Conservation (phyloP, 352 stramenopile species). For the Globisporangium nunn region DNA sequence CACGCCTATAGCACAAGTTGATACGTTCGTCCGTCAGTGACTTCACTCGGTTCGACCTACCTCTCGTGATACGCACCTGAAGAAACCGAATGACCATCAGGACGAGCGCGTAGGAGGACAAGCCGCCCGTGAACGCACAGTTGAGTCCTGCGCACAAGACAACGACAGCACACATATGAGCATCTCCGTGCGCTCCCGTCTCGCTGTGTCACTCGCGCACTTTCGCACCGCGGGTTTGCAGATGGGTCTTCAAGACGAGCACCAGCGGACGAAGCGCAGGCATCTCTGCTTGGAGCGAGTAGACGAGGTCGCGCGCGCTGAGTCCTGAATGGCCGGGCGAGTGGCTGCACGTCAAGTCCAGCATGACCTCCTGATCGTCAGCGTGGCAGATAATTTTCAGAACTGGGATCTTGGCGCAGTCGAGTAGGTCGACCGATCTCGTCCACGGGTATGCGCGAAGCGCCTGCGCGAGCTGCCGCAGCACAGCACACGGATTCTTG, state of each 20-base stretch:
- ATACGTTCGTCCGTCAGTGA: not conserved
- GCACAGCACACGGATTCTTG: constrained; percentile 75
- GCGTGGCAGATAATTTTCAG: constrained; percentile 86
- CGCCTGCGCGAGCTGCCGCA: constrained; percentile 85
- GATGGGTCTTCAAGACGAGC: constrained; percentile 90
- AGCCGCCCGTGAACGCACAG: constrained; percentile 91
- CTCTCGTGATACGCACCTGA: constrained; percentile 33
- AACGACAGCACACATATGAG: not conserved
- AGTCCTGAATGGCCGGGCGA: constrained; percentile 92
- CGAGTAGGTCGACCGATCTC: constrained; percentile 90
- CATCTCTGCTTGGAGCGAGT: constrained; percentile 85
- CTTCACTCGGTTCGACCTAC: not conserved
- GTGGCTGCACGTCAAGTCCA: constrained; percentile 95
- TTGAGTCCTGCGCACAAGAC: constrained; percentile 77
- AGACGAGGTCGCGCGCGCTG: constrained; percentile 89
- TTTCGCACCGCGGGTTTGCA: constrained; percentile 44
- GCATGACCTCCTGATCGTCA: constrained; percentile 40
- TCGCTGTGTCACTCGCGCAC: not conserved
- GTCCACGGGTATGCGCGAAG: constrained; percentile 75
- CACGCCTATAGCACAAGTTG: constrained; percentile 38
- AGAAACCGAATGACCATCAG: constrained; percentile 93
- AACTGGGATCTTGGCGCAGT: constrained; percentile 92
- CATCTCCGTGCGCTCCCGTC: not conserved
- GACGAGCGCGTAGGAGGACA: constrained; percentile 95
- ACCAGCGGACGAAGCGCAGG: constrained; percentile 92